A percentile compares a stretch with the other conserved stretches of the same genome.
These are phyloP conservation scores for Suillus subaureus DNA, from an alignment of 768 basidiomycete species.

Conservation along the genomic window DNA sequence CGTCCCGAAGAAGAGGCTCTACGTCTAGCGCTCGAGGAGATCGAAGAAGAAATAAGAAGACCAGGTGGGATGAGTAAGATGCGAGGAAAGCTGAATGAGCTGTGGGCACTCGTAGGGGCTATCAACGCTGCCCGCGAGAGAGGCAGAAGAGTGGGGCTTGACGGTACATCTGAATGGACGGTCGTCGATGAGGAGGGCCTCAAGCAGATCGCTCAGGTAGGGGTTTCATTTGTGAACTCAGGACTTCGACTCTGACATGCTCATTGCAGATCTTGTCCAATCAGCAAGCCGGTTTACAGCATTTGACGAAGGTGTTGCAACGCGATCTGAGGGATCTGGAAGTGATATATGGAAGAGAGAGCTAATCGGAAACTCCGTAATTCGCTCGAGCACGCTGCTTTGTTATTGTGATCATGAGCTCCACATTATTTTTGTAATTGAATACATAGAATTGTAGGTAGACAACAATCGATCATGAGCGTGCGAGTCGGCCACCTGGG, in stretches of 20 bases:
- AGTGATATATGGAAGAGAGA: constrained; percentile 57
- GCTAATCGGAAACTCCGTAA: constrained; percentile 35
- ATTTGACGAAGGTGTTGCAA: constrained; percentile 76
- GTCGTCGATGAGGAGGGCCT: constrained; percentile 89
- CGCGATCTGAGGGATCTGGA: constrained; percentile 64
- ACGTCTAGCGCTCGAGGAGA: constrained; percentile 68
- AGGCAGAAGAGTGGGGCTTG: constrained; percentile 42
- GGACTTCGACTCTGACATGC: constrained; percentile 9
- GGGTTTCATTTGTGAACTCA: constrained; percentile 20
- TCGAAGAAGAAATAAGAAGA: constrained; percentile 69
- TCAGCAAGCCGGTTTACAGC: constrained; percentile 79
- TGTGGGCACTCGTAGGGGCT: constrained; percentile 84
- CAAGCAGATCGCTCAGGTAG: constrained; percentile 71
- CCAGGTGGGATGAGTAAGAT: constrained; percentile 57
- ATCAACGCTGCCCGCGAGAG: constrained; percentile 60
- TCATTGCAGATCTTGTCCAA: constrained; percentile 64
- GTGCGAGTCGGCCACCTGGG: constrained; percentile 4
- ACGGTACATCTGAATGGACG: constrained; percentile 63
- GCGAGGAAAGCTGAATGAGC: constrained; percentile 75
- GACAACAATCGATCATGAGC: constrained; percentile 8
- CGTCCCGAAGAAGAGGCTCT: constrained; percentile 81
- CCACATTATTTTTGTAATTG: constrained; percentile 1
- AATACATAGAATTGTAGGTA: background rate
- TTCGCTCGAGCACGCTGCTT: constrained; percentile 29
- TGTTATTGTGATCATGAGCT: constrained; percentile 13